Evolutionary conservation across 805 yeast genomes (phyloP), one percentile per base, ranked within the genome.

Genomic region (Pichia deserticola): DNA sequence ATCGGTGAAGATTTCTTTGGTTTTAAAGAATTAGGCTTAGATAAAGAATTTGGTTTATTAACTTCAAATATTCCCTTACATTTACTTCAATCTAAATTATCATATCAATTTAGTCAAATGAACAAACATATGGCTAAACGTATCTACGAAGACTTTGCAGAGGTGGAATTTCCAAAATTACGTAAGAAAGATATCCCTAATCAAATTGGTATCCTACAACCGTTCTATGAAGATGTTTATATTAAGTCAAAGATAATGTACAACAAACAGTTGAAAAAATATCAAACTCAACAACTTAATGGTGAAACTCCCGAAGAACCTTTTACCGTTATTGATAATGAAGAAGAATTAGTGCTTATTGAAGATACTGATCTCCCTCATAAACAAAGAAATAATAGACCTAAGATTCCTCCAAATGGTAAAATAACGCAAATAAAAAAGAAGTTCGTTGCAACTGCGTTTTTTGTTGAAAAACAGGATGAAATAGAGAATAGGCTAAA

Each of bases 1-100:
- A 70, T 93, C 37, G 99, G 98, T 7, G 99, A 92, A 59, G 99
- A 93, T 68, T 93, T 90, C 75, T 95, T 95, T 70, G 99, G 99
- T 0, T 95, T 93, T 73, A 86, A 79, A 62, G 98, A 92, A 56
- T 72, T 93, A 44, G 99, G 99, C 0, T 70, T 93, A 47, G 98
- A 92, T 60, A 87, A 84, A 59, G 99, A 93, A 65, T 85, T 89
- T 64, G 90, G 92, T 10, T 71, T 92, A 62, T 68, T 89, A 45
- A 84, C 90, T 32, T 77, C 90, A 3, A 79, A 96, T 0, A 89
- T 93, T 30, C 99, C 99, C 2, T 72, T 95, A 41, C 96, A 92
- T 65, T 71, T 93, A 50, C 71, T 93, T 36, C 96, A 89, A 57
- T 81, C 95, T 8, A 75, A 84, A 51, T 73, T 86, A 44, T 81